Percentiles rank a stretch among this genome's conserved stretches.
Conservation (phyloP, 768 basidiomycete genomes). For the Collybia sordida region DNA sequence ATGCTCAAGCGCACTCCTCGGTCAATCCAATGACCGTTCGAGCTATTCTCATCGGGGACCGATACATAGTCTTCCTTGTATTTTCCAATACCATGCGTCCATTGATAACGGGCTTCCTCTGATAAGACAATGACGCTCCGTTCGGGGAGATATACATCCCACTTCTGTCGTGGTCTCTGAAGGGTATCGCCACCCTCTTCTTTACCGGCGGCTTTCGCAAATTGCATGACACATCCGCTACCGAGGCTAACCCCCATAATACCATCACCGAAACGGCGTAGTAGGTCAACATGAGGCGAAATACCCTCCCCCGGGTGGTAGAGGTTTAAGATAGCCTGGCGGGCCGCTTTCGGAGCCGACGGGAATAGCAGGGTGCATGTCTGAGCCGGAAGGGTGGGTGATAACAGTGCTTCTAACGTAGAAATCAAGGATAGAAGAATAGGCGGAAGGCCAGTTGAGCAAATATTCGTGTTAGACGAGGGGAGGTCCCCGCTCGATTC, state of each 20-base stretch:
- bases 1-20: conserved; percentile 70
- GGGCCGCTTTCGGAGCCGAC: conserved; percentile 40
- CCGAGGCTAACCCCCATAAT: conserved; percentile 87
- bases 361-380: conserved; percentile 66
- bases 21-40: conserved; percentile 38
- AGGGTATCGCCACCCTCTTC: neutral
- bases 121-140: conserved; percentile 77
- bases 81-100: conserved; percentile 86
- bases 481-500: conserved; percentile 6
- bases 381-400: conserved; percentile 45
- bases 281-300: conserved; percentile 82
- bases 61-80: conserved; percentile 60
- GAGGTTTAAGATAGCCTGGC: conserved; percentile 89
- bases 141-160: conserved; percentile 71
- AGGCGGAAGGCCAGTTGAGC: conserved; percentile 48
- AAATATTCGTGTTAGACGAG: conserved; percentile 7
- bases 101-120: conserved; percentile 79
- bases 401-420: conserved; percentile 46
- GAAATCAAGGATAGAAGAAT: conserved; percentile 55
- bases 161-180: conserved; percentile 12
- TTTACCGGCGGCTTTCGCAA: conserved; percentile 33
- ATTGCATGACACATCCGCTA: conserved; percentile 80
- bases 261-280: conserved; percentile 82
- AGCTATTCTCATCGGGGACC: conserved; percentile 15
- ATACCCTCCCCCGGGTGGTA: conserved; percentile 92